Base-by-base conservation (phyloP, 106 monocot genomes). In the Narthecium ossifragum region DNA sequence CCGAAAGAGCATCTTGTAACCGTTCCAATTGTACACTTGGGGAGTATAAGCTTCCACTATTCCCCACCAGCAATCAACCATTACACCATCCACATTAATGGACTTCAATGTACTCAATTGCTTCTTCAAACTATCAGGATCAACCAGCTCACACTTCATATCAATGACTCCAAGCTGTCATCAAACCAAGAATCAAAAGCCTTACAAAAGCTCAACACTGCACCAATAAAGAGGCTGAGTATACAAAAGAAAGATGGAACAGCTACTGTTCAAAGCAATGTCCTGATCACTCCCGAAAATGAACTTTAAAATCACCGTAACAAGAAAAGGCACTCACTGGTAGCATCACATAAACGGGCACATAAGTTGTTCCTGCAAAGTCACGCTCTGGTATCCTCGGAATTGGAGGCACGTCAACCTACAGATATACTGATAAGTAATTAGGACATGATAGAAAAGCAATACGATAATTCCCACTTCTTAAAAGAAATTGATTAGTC, bases 61-160 rank as follows among this genome's bases (percentile, higher is more conserved):
- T 12, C 94, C 94, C 94, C 94, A 96, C 94, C 94, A 96, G 40
- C 94, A 96, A 59, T 96, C 80, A 56, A 96, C 75, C 90, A 80
- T 90, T 9, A 90, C 83, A 51, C 94, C 94, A 61, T 96, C 89
- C 4, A 90, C 88, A 53, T 85, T 79, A 7, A 69, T 61, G 5
- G 86, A 78, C 51, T 96, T 90, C 36, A 96, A 76, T 38, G 55
- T 37, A 34, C 62, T 67, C 15, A 96, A 58, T 33, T 90, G 77
- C 37, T 90, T 70, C 24, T 63, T 46, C 28, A 96, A 40, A 24
- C 72, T 70, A 13, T 90, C 83, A 30, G 86, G 86, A 80, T 90
- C 75, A 32, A 78, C 86, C 59, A 96, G 61, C 56, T 96, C 90
- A 46, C 94, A 78, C 27, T 96, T 78, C 67, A 65, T 73, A 68